Conservation (phyloP, 1,139 yeast species). For the Barnettozyma hawaiiensis region DNA sequence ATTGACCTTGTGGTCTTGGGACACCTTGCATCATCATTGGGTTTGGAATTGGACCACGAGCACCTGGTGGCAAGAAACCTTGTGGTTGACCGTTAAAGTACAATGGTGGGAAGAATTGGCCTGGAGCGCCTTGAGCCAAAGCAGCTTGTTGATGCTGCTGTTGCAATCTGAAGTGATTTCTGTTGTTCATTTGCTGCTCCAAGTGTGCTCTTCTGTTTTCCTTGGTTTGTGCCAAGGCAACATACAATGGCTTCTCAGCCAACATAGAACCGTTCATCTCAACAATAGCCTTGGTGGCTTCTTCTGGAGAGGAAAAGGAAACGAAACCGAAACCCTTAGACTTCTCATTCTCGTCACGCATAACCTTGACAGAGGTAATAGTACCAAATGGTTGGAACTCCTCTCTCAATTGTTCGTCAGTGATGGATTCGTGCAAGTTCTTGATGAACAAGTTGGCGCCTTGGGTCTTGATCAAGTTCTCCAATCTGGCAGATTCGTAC, state of each 20-base stretch:
- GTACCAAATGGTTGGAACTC: constrained; percentile 92
- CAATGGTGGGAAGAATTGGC: constrained; percentile 95
- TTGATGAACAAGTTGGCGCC: constrained; percentile 96
- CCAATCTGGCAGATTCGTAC: constrained; percentile 89
- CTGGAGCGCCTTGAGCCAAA: constrained; percentile 78
- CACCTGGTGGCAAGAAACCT: constrained; percentile 73
- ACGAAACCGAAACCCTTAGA: constrained; percentile 99
- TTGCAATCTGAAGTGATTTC: constrained; percentile 98
- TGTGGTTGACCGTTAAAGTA: constrained; percentile 80
- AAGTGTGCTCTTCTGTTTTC: constrained; percentile 97
- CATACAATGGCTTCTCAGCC: constrained; percentile 94
- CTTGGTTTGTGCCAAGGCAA: constrained; percentile 98
- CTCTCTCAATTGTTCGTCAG: constrained; percentile 86
- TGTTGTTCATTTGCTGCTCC: constrained; percentile 96
- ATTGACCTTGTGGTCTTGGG: constrained; percentile 66
- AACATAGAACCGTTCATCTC: constrained; percentile 99
- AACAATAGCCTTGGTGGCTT: constrained; percentile 96
- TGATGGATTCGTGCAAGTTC: constrained; percentile 91
- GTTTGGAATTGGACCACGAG: constrained; percentile 78
- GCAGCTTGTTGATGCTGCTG: constrained; percentile 42
- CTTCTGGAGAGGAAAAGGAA: constrained; percentile 96
- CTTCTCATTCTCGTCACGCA: constrained; percentile 92
- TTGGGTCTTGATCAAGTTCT: constrained; percentile 91
- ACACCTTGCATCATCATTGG: constrained; percentile 67
- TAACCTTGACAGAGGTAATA: constrained; percentile 94